Percentiles rank a stretch among this genome's conserved stretches.
phyloP scores from a whole-genome alignment of 2,329 filamentous ascomycete species.

The Calonectria fujianensis region DNA sequence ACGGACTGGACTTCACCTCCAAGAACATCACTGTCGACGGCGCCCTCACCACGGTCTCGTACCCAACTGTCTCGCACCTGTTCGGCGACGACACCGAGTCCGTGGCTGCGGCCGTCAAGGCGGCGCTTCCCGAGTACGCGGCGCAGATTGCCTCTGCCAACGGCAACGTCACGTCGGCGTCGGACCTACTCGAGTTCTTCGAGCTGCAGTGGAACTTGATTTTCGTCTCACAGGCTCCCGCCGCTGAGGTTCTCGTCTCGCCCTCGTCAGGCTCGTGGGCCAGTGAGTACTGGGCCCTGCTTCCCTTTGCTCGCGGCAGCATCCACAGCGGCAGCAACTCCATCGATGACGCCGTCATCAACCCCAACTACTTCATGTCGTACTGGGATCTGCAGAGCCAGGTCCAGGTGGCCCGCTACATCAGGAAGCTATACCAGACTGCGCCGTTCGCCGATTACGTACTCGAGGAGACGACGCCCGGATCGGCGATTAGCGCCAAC shows the following conservation, averaged over 20 bases:
- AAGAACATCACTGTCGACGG: neutral
- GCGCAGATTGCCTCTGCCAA: neutral
- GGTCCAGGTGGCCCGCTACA: constrained; percentile 13
- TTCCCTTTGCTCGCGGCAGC: constrained; percentile 14
- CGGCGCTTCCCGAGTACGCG: neutral
- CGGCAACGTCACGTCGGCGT: constrained; percentile 1
- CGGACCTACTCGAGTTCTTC: constrained; percentile 8
- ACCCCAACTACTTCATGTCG: constrained; percentile 20
- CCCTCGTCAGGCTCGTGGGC: neutral
- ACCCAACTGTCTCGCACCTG: neutral
- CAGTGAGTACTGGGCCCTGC: constrained; percentile 19
- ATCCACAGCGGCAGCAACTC: constrained; percentile 17
- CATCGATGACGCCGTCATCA: neutral
- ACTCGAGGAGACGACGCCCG: neutral
- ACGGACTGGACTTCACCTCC: neutral
- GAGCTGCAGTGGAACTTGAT: constrained; percentile 2
- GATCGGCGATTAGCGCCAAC: neutral
- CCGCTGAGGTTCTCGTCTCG: constrained; percentile 1
- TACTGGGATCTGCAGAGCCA: constrained; percentile 18
- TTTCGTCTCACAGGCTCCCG: neutral
- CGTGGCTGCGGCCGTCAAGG: constrained; percentile 5
- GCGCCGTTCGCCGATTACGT: constrained; percentile 2
- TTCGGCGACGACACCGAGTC: constrained; percentile 10
- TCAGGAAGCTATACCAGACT: constrained; percentile 5
- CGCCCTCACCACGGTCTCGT: neutral